A percentile compares a stretch with the other conserved stretches of the same genome.
Conservation (phyloP, 139 green algal genomes). For the Trebouxia sp. region DNA sequence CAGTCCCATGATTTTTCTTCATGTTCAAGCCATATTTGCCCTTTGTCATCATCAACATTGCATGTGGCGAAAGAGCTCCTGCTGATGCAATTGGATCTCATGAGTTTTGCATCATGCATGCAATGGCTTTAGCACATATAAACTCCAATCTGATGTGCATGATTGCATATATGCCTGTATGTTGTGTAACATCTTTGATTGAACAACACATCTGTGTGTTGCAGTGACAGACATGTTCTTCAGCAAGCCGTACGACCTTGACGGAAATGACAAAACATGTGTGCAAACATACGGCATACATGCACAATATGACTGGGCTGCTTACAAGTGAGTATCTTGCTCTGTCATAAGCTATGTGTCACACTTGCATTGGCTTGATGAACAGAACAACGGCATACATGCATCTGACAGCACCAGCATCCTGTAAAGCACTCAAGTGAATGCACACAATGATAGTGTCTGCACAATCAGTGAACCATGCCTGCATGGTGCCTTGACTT, state of each 20-base stretch:
- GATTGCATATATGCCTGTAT: not conserved
- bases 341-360: not conserved
- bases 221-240: slow-evolving; percentile 25
- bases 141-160: not conserved
- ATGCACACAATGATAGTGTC: not conserved
- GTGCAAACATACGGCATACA: not conserved
- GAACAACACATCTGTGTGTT: not conserved
- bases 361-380: not conserved
- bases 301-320: slow-evolving; percentile 6
- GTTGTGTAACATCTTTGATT: not conserved
- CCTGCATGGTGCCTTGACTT: too few relatives aligned
- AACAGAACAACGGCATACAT: too few relatives aligned
- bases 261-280: not conserved
- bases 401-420: not conserved
- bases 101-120: not conserved
- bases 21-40: not conserved
- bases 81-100: not conserved
- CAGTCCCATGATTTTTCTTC: not conserved
- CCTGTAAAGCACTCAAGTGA: not conserved
- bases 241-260: not conserved
- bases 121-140: not conserved
- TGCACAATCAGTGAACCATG: too few relatives aligned
- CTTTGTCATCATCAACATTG: not conserved
- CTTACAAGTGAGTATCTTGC: not conserved
- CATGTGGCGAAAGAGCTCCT: not conserved